Percentiles rank a stretch among this genome's conserved stretches.
Conservation (phyloP, 1,284 basidiomycete genomes). For the Volvariella surrecta region DNA sequence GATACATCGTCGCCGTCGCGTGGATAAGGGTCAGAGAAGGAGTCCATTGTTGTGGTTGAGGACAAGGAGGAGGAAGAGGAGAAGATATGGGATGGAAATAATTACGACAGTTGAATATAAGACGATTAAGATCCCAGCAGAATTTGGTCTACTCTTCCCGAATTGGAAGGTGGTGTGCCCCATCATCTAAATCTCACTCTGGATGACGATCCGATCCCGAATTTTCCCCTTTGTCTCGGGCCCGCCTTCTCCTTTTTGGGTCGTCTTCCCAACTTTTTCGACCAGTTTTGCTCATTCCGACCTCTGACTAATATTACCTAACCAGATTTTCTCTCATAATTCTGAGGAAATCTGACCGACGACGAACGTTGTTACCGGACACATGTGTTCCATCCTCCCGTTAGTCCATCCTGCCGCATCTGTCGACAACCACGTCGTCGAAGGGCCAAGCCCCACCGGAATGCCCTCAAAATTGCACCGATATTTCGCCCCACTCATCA, state of each 20-base stretch:
- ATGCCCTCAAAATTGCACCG: no score
- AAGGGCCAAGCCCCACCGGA: no score
- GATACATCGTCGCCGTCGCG: constrained; percentile 37
- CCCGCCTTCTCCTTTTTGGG: neutral
- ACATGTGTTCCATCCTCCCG: no score
- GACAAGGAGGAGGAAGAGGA: constrained; percentile 8
- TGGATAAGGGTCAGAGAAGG: constrained; percentile 40
- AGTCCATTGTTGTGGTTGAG: constrained; percentile 25
- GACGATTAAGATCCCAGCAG: neutral
- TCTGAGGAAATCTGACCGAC: no score
- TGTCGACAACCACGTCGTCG: no score
- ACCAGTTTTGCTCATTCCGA: no score
- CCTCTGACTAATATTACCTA: no score
- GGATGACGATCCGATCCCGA: constrained; percentile 1
- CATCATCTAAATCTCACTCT: neutral
- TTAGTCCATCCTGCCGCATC: no score
- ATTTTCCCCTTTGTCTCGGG: neutral
- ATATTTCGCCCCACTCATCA: no score
- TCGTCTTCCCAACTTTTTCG: no score
- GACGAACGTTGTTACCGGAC: no score
- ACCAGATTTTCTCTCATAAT: no score
- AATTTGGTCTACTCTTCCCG: neutral
- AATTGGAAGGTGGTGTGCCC: neutral
- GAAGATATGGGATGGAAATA: constrained; percentile 6
- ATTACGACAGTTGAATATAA: neutral